A percentile compares a stretch with the other conserved stretches of the same genome.
Conservation (phyloP, 176 grass and related monocot species). For the Puya raimondii region DNA sequence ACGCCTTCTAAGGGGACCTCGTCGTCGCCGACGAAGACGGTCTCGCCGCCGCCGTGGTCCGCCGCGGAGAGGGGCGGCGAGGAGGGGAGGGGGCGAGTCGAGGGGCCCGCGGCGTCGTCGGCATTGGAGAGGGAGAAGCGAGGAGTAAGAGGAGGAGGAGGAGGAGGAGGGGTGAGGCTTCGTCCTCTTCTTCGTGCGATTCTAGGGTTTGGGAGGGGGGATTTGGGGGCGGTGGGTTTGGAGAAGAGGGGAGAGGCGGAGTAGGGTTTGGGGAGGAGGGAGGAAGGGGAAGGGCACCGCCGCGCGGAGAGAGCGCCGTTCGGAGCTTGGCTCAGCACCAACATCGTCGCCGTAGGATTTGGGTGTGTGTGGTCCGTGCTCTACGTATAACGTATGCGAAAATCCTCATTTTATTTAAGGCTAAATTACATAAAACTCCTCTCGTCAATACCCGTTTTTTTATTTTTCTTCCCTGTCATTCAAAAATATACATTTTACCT, state of each 20-base stretch:
- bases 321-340: slow-evolving; percentile 70
- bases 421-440: too few species aligned
- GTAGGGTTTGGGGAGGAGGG: slow-evolving; percentile 18
- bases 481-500: too few species aligned
- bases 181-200: neutral
- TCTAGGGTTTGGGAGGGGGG: slow-evolving; percentile 7
- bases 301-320: slow-evolving; percentile 71
- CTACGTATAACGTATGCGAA: too few species aligned
- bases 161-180: neutral
- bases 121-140: slow-evolving; percentile 28
- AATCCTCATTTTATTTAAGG: too few species aligned
- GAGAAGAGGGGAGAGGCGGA: slow-evolving; percentile 41
- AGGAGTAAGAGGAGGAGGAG: slow-evolving; percentile 9
- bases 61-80: slow-evolving; percentile 2
- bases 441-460: too few species aligned
- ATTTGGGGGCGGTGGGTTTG: slow-evolving; percentile 9
- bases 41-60: slow-evolving; percentile 20
- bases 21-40: slow-evolving; percentile 37
- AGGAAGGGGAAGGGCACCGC: slow-evolving; percentile 30
- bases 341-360: slow-evolving; percentile 27
- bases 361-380: neutral
- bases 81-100: slow-evolving; percentile 2
- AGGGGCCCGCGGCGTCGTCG: slow-evolving; percentile 9
- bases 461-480: too few species aligned
- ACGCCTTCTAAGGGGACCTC: slow-evolving; percentile 77